Conservation (phyloP, 2,329 filamentous ascomycete genomes). For the Monosporascus ibericus region DNA sequence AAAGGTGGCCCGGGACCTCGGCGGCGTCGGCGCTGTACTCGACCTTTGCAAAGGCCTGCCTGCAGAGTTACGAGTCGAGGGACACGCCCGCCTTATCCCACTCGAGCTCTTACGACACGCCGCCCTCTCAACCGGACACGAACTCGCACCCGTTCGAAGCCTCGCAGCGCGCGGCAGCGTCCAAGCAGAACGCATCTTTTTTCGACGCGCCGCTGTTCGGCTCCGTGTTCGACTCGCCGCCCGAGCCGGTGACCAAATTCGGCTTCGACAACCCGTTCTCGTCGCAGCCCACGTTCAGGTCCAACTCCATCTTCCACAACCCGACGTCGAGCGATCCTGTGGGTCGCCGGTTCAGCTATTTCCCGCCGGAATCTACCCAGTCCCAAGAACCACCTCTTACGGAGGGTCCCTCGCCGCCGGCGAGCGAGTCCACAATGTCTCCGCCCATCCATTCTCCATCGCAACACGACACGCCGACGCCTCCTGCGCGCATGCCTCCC, state of each 20-base stretch:
- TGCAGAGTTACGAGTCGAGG: constrained; percentile 75
- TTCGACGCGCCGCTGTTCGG: constrained; percentile 52
- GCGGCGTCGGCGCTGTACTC: constrained; percentile 80
- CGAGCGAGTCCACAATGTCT: constrained; percentile 21
- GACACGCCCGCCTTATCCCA: constrained; percentile 31
- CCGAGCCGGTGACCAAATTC: constrained; percentile 46
- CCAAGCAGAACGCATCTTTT: constrained; percentile 26
- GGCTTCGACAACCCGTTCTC: constrained; percentile 36
- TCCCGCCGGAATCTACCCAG: constrained; percentile 50
- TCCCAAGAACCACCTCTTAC: constrained; percentile 24
- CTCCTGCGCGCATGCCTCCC: constrained; percentile 21
- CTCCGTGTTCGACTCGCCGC: constrained; percentile 50
- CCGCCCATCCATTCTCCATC: constrained; percentile 23
- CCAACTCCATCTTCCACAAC: constrained; percentile 60
- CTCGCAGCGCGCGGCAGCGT: constrained; percentile 29
- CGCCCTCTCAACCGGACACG: constrained; percentile 43
- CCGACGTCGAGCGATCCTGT: constrained; percentile 47
- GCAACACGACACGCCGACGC: constrained; percentile 16
- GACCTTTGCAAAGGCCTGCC: constrained; percentile 77
- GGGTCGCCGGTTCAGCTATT: constrained; percentile 57
- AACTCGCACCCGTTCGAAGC: constrained; percentile 41
- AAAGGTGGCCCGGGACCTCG: constrained; percentile 86
- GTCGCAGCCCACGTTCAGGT: constrained; percentile 53
- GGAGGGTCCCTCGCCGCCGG: constrained; percentile 23
- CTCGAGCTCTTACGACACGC: constrained; percentile 32